Conservation (phyloP, 1,139 yeast species). For the Saccharomyces hybrid region DNA sequence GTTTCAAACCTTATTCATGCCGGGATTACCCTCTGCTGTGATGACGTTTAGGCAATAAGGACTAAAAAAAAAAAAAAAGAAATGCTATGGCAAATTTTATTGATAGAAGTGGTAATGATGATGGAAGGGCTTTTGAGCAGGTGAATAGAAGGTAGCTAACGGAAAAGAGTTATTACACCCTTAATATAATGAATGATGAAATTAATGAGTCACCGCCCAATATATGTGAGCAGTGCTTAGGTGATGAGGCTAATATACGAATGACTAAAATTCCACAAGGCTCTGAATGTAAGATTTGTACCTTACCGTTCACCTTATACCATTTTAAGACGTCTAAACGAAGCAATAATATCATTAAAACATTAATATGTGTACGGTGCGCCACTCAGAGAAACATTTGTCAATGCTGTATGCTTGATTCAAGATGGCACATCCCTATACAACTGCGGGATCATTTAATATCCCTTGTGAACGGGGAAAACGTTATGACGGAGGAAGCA, state of each 20-base stretch:
- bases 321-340: conserved; percentile 52
- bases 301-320: conserved; percentile 75
- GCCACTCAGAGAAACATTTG: conserved; percentile 76
- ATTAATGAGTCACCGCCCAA: conserved; percentile 8
- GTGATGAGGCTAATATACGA: conserved; percentile 53
- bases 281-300: conserved; percentile 70
- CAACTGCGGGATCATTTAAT: conserved; percentile 76
- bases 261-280: conserved; percentile 72
- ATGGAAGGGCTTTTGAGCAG: background rate
- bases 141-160: background rate
- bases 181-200: background rate
- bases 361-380: conserved; percentile 62
- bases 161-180: background rate
- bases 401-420: conserved; percentile 78
- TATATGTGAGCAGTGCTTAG: conserved; percentile 67
- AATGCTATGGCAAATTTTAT: background rate
- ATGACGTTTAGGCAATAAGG: background rate
- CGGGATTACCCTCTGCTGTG: background rate
- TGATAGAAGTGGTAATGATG: background rate
- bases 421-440: conserved; percentile 70
- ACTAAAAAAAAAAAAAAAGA: too few relatives aligned
- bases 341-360: conserved; percentile 30
- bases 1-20: too few relatives aligned
- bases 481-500: conserved; percentile 38
- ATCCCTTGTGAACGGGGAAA: conserved; percentile 57